Percentiles rank a stretch among this genome's conserved stretches.
These are phyloP conservation scores for Pestalotiopsis sp. DNA, from an alignment of 2,329 filamentous ascomycete species.

Conservation along the genomic window DNA sequence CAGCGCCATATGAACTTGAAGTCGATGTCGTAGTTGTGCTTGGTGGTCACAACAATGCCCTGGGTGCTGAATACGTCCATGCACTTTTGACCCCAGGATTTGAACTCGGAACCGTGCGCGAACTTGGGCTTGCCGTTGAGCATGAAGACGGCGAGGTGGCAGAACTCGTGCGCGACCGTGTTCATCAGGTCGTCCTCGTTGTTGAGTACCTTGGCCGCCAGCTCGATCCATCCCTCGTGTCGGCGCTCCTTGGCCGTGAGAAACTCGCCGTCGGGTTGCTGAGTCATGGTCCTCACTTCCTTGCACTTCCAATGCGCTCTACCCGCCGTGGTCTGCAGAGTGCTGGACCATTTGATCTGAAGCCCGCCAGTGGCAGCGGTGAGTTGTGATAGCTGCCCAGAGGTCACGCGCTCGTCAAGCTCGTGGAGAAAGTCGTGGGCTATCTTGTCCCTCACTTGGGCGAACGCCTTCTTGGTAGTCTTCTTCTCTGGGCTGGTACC, in stretches of 20 bases:
- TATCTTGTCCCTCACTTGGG: constrained; percentile 61
- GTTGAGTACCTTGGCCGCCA: constrained; percentile 86
- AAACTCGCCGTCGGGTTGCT: constrained; percentile 30
- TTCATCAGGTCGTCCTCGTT: constrained; percentile 78
- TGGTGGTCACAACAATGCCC: constrained; percentile 81
- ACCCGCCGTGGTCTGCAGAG: constrained; percentile 79
- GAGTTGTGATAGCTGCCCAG: constrained; percentile 60
- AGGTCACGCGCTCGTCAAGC: constrained; percentile 68
- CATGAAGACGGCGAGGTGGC: constrained; percentile 92
- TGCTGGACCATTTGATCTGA: constrained; percentile 73
- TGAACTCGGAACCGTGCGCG: constrained; percentile 85
- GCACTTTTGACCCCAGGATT: constrained; percentile 67
- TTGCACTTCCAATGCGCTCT: constrained; percentile 73
- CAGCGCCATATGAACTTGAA: constrained; percentile 93
- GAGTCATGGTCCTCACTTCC: constrained; percentile 39
- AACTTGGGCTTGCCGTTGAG: constrained; percentile 73
- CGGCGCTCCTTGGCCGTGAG: constrained; percentile 41
- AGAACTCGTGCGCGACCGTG: constrained; percentile 95
- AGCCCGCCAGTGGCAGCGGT: constrained; percentile 70
- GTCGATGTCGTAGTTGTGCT: constrained; percentile 86
- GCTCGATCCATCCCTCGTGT: constrained; percentile 79
- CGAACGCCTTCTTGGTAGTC: constrained; percentile 62
- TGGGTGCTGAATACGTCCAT: constrained; percentile 58
- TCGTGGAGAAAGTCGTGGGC: constrained; percentile 67
- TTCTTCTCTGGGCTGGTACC: constrained; percentile 35